A percentile compares a stretch with the other conserved stretches of the same genome.
phyloP scores from a whole-genome alignment of 169 alveolate genomes.

The Cryptosporidium felis region DNA sequence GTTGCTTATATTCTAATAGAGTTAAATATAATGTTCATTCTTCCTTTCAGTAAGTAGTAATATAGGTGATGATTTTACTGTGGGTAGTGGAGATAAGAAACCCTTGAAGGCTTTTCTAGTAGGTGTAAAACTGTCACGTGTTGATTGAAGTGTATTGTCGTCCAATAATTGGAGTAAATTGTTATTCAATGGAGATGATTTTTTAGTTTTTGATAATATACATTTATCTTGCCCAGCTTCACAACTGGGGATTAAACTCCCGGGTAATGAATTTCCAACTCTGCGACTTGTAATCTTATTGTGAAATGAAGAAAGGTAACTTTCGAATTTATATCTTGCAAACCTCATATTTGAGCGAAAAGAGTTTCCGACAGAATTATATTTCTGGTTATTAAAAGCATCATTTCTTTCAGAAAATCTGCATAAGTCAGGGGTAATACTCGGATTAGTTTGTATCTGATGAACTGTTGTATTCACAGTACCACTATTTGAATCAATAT shows the following conservation, averaged over 20 bases:
- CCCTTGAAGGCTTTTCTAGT: slow-evolving; percentile 7
- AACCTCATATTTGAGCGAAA: slow-evolving; percentile 5
- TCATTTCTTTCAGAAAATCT: not conserved
- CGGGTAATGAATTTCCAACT: slow-evolving; percentile 31
- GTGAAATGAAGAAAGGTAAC: slow-evolving; percentile 24
- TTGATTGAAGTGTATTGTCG: not conserved
- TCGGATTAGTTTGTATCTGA: not conserved
- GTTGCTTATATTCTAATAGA: not conserved
- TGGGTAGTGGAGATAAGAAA: slow-evolving; percentile 56
- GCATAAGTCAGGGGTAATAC: not conserved
- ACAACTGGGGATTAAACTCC: not conserved
- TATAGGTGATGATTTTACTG: slow-evolving; percentile 55
- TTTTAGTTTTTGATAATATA: not conserved
- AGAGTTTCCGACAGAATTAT: slow-evolving; percentile 6
- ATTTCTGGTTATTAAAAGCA: not conserved
- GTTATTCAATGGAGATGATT: not conserved
- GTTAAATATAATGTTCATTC: not conserved
- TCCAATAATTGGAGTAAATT: not conserved
- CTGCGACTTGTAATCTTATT: not conserved
- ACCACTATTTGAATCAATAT: not conserved
- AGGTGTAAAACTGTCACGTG: slow-evolving; percentile 10
- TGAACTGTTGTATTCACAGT: not conserved
- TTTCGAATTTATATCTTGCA: slow-evolving; percentile 38
- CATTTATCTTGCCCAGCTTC: not conserved
- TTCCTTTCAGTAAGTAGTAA: slow-evolving; percentile 24